phyloP scores from a whole-genome alignment of 2,329 filamentous ascomycete genomes.

The Cytospora piceicola region DNA sequence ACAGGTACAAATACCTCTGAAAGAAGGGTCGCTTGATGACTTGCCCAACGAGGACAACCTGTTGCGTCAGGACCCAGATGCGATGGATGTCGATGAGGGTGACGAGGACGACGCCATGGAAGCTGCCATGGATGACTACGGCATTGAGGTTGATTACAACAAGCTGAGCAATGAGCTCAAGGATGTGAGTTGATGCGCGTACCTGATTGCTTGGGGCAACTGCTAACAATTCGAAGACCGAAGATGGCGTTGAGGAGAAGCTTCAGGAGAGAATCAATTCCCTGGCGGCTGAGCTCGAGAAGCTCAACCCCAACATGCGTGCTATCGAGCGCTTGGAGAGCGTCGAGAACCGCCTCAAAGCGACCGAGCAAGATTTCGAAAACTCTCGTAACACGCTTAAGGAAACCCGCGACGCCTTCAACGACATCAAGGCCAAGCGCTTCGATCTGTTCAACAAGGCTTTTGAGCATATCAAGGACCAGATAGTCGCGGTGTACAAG shows the following conservation, averaged over 20 bases:
- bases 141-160: slow-evolving; percentile 87
- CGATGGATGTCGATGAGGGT: slow-evolving; percentile 88
- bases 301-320: slow-evolving; percentile 95
- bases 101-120: slow-evolving; percentile 64
- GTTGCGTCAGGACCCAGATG: slow-evolving; percentile 76
- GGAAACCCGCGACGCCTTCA: slow-evolving; percentile 80
- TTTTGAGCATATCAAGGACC: slow-evolving; percentile 91
- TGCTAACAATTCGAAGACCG: slow-evolving; percentile 55
- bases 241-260: slow-evolving; percentile 72
- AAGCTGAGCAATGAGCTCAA: slow-evolving; percentile 81
- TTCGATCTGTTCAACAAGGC: slow-evolving; percentile 94
- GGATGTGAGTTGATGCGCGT: slow-evolving; percentile 57
- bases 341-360: slow-evolving; percentile 79
- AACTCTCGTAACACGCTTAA: slow-evolving; percentile 76
- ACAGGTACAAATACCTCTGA: slow-evolving; percentile 84
- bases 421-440: slow-evolving; percentile 77
- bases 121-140: slow-evolving; percentile 80
- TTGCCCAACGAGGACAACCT: slow-evolving; percentile 86
- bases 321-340: slow-evolving; percentile 89
- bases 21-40: slow-evolving; percentile 76
- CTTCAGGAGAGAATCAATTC: slow-evolving; percentile 77
- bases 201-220: not conserved
- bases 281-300: slow-evolving; percentile 81
- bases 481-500: slow-evolving; percentile 92
- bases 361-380: slow-evolving; percentile 88